A percentile compares a stretch with the other conserved stretches of the same genome.
Conservation (phyloP, 2,329 filamentous ascomycete genomes). For the Botryotinia narcissicola region DNA sequence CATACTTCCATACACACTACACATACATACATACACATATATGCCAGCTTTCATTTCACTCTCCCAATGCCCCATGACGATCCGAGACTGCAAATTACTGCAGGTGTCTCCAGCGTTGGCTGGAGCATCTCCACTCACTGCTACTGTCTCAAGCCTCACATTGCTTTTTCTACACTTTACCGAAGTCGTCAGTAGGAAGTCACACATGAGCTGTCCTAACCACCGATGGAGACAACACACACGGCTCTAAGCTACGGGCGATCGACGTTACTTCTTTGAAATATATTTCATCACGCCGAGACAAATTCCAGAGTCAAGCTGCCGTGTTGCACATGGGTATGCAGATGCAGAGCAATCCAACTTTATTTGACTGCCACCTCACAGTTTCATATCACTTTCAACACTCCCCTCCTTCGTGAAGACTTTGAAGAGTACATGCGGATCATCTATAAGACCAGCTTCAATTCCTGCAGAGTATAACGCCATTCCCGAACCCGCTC, state of each 20-base stretch:
- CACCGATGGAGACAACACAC: slow-evolving; percentile 38
- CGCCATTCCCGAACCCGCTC: slow-evolving; percentile 33
- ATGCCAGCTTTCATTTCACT: slow-evolving; percentile 32
- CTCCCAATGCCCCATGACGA: slow-evolving; percentile 32
- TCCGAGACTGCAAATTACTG: slow-evolving; percentile 32
- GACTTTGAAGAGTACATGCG: slow-evolving; percentile 15
- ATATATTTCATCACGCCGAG: slow-evolving; percentile 38
- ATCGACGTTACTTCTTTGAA: slow-evolving; percentile 39
- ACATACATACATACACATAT: slow-evolving; percentile 22
- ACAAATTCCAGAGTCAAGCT: slow-evolving; percentile 35
- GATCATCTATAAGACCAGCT: slow-evolving; percentile 37
- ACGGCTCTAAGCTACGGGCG: slow-evolving; percentile 34
- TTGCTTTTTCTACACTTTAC: slow-evolving; percentile 31
- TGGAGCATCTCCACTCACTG: slow-evolving; percentile 35
- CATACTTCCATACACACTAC: slow-evolving; percentile 25
- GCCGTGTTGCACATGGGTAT: slow-evolving; percentile 37
- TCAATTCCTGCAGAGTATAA: slow-evolving; percentile 38
- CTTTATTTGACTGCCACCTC: slow-evolving; percentile 37
- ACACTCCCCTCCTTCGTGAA: slow-evolving; percentile 21
- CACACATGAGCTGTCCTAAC: slow-evolving; percentile 36
- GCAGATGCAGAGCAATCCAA: slow-evolving; percentile 35
- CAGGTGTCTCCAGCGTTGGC: slow-evolving; percentile 36
- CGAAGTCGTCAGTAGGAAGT: slow-evolving; percentile 32
- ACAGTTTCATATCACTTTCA: slow-evolving; percentile 29
- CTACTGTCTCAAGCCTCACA: slow-evolving; percentile 33